Percentiles rank a stretch among this genome's conserved stretches.
phyloP scores from a whole-genome alignment of 805 yeast species.

The Candida ipomoeae region DNA sequence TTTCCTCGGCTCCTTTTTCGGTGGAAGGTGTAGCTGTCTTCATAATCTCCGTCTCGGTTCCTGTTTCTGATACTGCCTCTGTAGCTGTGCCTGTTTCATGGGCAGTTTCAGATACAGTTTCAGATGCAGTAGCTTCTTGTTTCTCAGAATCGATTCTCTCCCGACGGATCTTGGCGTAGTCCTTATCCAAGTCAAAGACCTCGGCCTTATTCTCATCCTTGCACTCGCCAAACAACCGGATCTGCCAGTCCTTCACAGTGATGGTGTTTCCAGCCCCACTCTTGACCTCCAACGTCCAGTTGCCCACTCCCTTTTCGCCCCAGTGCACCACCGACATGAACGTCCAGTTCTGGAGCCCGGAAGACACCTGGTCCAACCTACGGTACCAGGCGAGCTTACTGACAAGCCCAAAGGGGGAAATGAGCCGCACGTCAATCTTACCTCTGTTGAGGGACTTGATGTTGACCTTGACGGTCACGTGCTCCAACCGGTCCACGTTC shows the following conservation, averaged over 20 bases:
- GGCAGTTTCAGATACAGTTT: background rate
- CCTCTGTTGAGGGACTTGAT: constrained; percentile 68
- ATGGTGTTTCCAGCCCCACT: constrained; percentile 34
- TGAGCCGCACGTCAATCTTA: constrained; percentile 55
- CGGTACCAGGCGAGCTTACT: constrained; percentile 75
- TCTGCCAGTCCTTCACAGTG: constrained; percentile 62
- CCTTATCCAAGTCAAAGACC: constrained; percentile 47
- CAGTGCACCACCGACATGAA: constrained; percentile 98
- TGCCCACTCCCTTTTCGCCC: constrained; percentile 81
- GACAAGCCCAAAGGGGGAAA: constrained; percentile 70
- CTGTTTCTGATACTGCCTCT: background rate
- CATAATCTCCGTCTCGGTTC: background rate
- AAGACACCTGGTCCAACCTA: constrained; percentile 47
- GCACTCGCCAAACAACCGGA: constrained; percentile 79
- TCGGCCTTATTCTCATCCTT: constrained; percentile 60
- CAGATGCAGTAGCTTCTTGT: constrained; percentile 18
- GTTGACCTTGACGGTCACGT: constrained; percentile 76
- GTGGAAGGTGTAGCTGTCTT: no score
- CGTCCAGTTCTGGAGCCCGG: constrained; percentile 78
- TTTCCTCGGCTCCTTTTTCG: no score
- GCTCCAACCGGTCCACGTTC: constrained; percentile 75
- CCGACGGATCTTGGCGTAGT: constrained; percentile 33
- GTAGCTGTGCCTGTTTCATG: constrained; percentile 4
- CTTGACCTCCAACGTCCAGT: constrained; percentile 70
- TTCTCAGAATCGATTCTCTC: constrained; percentile 15